Percentiles rank a stretch among this genome's conserved stretches.
phyloP scores from a whole-genome alignment of 2,329 filamentous ascomycete species.

The Trichoderma guizhouense region DNA sequence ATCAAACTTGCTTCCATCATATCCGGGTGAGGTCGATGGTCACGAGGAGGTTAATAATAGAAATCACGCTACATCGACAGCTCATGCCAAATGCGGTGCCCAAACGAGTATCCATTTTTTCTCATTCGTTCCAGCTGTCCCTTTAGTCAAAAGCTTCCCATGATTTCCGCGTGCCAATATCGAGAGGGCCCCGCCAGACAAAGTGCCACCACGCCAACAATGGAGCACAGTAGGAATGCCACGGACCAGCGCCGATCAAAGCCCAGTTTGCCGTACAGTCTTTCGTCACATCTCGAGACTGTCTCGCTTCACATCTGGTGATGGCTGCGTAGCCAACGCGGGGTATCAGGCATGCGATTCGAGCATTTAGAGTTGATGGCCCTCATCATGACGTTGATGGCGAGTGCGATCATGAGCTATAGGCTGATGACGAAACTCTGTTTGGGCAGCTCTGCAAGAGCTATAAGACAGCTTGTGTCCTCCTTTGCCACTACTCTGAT shows the following conservation, averaged over 20 bases:
- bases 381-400: constrained; percentile 17
- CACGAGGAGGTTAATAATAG: constrained; percentile 4
- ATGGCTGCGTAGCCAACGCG: constrained; percentile 15
- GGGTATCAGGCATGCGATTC: constrained; percentile 10
- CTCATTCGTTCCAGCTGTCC: not conserved
- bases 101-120: not conserved
- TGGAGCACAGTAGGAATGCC: constrained; percentile 1
- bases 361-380: constrained; percentile 1
- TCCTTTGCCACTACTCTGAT: not conserved
- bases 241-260: constrained; percentile 4
- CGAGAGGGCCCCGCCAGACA: not conserved
- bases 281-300: not conserved
- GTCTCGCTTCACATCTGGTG: constrained; percentile 11
- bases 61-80: not conserved
- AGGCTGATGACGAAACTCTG: constrained; percentile 2
- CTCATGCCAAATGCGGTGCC: not conserved
- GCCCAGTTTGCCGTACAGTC: not conserved
- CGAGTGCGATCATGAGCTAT: constrained; percentile 1
- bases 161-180: not conserved
- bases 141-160: not conserved
- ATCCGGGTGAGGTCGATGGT: not conserved
- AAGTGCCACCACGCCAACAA: not conserved
- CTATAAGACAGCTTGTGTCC: constrained; percentile 14
- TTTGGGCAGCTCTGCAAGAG: not conserved
- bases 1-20: not conserved